A percentile compares a stretch with the other conserved stretches of the same genome.
Evolutionary conservation across 2,329 filamentous ascomycete genomes (phyloP).

Genomic region (Colletotrichum aenigma): DNA sequence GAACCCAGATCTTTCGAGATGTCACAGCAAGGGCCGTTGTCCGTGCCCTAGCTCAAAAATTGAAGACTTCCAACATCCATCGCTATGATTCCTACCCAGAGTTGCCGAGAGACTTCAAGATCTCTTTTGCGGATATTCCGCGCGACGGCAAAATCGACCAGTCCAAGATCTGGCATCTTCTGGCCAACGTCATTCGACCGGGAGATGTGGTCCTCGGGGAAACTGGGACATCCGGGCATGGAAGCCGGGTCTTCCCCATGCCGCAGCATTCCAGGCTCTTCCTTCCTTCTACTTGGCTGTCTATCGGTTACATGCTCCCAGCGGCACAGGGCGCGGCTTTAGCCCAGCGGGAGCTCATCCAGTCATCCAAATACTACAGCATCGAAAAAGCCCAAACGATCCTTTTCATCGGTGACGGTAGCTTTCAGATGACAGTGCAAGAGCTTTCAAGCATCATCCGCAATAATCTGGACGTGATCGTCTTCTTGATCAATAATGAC

Average conservation of each 20-base stretch:
- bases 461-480: conserved; percentile 48
- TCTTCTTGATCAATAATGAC: conserved; percentile 63
- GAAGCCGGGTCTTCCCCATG: conserved; percentile 54
- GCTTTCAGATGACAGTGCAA: conserved; percentile 70
- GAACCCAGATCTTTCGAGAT: conserved; percentile 31
- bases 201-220: conserved; percentile 63
- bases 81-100: conserved; percentile 29
- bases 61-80: conserved; percentile 26
- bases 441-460: conserved; percentile 68
- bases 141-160: conserved; percentile 46
- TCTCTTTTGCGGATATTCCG: conserved; percentile 18
- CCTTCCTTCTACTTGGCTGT: conserved; percentile 60
- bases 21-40: conserved; percentile 25
- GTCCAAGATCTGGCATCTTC: conserved; percentile 48
- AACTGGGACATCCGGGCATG: conserved; percentile 62
- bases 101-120: conserved; percentile 27
- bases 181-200: conserved; percentile 34
- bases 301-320: conserved; percentile 65
- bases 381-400: conserved; percentile 51
- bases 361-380: conserved; percentile 27
- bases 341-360: conserved; percentile 52
- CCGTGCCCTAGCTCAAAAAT: conserved; percentile 22
- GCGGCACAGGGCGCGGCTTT: conserved; percentile 60
- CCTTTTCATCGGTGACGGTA: conserved; percentile 67
- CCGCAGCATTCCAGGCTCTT: conserved; percentile 53